phyloP scores from a whole-genome alignment of 176 grass and related monocot species.

The Cymbopogon citratus region DNA sequence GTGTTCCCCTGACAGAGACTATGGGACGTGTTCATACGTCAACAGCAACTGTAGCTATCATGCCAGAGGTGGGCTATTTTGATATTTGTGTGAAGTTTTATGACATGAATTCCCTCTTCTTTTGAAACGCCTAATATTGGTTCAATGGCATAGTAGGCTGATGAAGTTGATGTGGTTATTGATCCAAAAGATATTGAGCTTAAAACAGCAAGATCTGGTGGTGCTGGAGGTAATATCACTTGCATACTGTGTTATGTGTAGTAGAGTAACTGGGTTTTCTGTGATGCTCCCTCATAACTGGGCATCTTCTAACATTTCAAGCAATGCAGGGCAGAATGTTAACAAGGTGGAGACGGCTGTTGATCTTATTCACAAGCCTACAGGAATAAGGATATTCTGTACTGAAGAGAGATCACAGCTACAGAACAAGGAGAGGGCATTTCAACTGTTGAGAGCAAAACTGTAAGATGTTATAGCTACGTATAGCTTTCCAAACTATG shows the following conservation, averaged over 20 bases:
- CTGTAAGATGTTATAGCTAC: slow-evolving; percentile 54
- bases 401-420: slow-evolving; percentile 82
- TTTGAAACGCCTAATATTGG: not conserved
- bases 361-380: slow-evolving; percentile 93
- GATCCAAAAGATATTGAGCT: slow-evolving; percentile 98
- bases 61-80: slow-evolving; percentile 72
- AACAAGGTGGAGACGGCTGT: slow-evolving; percentile 99
- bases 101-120: not conserved
- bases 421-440: slow-evolving; percentile 86
- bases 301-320: slow-evolving; percentile 7
- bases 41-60: slow-evolving; percentile 93
- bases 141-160: slow-evolving; percentile 46
- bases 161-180: slow-evolving; percentile 95
- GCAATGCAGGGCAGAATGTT: slow-evolving; percentile 86
- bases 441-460: slow-evolving; percentile 93
- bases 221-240: slow-evolving; percentile 79
- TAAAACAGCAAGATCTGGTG: slow-evolving; percentile 90
- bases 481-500: not conserved
- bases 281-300: not conserved
- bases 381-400: slow-evolving; percentile 96
- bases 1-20: slow-evolving; percentile 84
- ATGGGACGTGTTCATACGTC: slow-evolving; percentile 94
- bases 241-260: not conserved
- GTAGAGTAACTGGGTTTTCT: not conserved
- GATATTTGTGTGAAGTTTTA: not conserved